These are phyloP conservation scores for Lipomyces spencermartinsiae DNA, from an alignment of 805 yeast genomes.

Conservation along the genomic window DNA sequence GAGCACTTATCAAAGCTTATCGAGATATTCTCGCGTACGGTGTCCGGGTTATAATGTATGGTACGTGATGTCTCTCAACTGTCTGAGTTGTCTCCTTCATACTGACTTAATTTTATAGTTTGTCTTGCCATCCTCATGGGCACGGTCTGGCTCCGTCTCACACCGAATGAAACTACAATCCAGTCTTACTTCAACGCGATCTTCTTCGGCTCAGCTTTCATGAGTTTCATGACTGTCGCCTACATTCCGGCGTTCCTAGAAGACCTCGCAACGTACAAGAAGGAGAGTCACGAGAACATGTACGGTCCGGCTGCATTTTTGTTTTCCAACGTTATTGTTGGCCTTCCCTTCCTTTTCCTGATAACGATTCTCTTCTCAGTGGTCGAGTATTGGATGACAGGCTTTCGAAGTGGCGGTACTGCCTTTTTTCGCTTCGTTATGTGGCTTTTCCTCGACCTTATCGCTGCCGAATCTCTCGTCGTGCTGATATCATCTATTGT, in stretches of 20 bases:
- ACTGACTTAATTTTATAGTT: slow-evolving; percentile 22
- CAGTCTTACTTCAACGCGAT: slow-evolving; percentile 48
- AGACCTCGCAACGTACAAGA: slow-evolving; percentile 45
- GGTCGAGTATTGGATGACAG: slow-evolving; percentile 49
- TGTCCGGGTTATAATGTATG: slow-evolving; percentile 50
- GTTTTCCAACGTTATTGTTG: slow-evolving; percentile 48
- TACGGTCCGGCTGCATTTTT: slow-evolving; percentile 50
- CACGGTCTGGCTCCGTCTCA: slow-evolving; percentile 49
- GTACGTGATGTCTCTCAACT: not conserved
- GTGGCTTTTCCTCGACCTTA: slow-evolving; percentile 51
- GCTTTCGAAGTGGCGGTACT: slow-evolving; percentile 44
- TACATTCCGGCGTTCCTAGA: slow-evolving; percentile 52
- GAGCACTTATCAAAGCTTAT: slow-evolving; percentile 47
- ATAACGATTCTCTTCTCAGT: slow-evolving; percentile 47
- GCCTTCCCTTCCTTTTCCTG: slow-evolving; percentile 49
- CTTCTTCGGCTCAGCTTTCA: slow-evolving; percentile 54
- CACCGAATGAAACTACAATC: slow-evolving; percentile 40
- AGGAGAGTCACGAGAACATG: slow-evolving; percentile 50
- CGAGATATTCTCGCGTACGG: slow-evolving; percentile 50
- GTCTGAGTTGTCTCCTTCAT: not conserved
- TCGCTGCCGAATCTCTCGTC: slow-evolving; percentile 53
- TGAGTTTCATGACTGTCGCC: slow-evolving; percentile 44
- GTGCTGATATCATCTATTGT: slow-evolving; percentile 47
- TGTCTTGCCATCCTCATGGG: slow-evolving; percentile 54
- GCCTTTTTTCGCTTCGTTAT: slow-evolving; percentile 49